These are phyloP conservation scores for Haplographium delicatum DNA, from an alignment of 495 filamentous ascomycete species.

Conservation along the genomic window DNA sequence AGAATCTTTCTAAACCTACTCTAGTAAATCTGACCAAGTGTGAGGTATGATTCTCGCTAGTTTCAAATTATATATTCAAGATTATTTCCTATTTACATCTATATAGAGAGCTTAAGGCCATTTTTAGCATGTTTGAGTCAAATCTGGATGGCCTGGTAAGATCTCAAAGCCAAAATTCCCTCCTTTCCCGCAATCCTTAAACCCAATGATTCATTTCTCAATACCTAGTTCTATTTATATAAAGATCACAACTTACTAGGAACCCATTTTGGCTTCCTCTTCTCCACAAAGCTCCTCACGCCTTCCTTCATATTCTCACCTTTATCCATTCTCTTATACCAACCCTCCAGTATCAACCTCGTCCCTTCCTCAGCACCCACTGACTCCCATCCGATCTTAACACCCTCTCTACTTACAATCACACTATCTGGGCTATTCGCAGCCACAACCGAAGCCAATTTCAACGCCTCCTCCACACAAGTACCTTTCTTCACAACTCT, in stretches of 20 bases:
- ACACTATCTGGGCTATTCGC: slow-evolving; percentile 68
- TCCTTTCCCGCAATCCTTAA: too few relatives aligned
- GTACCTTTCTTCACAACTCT: slow-evolving; percentile 44
- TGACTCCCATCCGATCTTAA: slow-evolving; percentile 64
- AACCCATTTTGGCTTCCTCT: slow-evolving; percentile 64
- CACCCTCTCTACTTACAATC: slow-evolving; percentile 58
- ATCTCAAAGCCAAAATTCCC: too few relatives aligned
- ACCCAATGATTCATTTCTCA: too few relatives aligned
- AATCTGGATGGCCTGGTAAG: too few relatives aligned
- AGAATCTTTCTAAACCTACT: too few relatives aligned
- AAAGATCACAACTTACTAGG: slow-evolving; percentile 65
- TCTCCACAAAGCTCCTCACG: slow-evolving; percentile 74
- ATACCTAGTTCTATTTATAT: too few relatives aligned
- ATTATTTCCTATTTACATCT: too few relatives aligned
- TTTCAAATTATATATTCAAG: too few relatives aligned
- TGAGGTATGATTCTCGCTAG: too few relatives aligned
- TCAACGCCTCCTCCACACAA: slow-evolving; percentile 40
- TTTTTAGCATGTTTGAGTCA: too few relatives aligned
- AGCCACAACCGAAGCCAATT: slow-evolving; percentile 44
- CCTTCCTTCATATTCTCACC: slow-evolving; percentile 78
- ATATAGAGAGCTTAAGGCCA: too few relatives aligned
- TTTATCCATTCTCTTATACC: slow-evolving; percentile 53
- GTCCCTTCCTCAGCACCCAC: slow-evolving; percentile 60
- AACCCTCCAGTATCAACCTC: slow-evolving; percentile 47
- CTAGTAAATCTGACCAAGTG: too few relatives aligned